These are phyloP conservation scores for Dichotomopilus funicola DNA, from an alignment of 2,329 filamentous ascomycete species.

Conservation along the genomic window DNA sequence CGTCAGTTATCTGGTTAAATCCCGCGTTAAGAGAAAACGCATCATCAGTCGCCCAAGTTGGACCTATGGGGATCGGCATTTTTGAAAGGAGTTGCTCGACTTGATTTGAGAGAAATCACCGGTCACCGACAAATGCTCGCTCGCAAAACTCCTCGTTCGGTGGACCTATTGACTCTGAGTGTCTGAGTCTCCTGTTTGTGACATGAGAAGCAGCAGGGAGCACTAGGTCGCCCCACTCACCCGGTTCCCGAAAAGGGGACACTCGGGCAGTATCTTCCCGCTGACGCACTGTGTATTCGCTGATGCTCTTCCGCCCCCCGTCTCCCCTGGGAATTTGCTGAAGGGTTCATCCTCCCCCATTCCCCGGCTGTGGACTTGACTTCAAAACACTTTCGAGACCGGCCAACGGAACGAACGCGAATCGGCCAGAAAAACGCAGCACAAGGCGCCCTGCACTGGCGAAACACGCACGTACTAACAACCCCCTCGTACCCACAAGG, in stretches of 20 bases:
- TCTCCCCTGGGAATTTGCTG: conserved; percentile 2
- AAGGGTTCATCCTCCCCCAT: conserved; percentile 1
- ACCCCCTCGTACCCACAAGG: conserved; percentile 3
- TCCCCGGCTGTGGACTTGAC: conserved; percentile 17
- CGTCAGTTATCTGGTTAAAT: no score
- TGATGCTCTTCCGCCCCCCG: not conserved
- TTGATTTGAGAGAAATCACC: no score
- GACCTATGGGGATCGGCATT: no score
- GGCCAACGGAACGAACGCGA: conserved; percentile 1
- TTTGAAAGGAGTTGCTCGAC: no score
- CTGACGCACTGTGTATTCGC: not conserved
- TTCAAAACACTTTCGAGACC: conserved; percentile 28
- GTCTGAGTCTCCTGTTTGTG: no score
- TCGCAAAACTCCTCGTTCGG: no score
- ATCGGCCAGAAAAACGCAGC: conserved; percentile 9
- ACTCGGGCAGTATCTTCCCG: not conserved
- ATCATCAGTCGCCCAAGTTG: no score
- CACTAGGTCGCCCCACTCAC: not conserved
- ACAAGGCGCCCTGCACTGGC: not conserved
- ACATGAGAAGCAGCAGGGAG: no score
- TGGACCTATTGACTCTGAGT: no score
- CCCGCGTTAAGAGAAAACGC: no score
- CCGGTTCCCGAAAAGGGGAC: not conserved
- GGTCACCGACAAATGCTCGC: no score
- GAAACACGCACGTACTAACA: conserved; percentile 4